Percentiles rank a stretch among this genome's conserved stretches.
Conservation (phyloP, 345 rosid genomes). For the Lenwebbia sp. region DNA sequence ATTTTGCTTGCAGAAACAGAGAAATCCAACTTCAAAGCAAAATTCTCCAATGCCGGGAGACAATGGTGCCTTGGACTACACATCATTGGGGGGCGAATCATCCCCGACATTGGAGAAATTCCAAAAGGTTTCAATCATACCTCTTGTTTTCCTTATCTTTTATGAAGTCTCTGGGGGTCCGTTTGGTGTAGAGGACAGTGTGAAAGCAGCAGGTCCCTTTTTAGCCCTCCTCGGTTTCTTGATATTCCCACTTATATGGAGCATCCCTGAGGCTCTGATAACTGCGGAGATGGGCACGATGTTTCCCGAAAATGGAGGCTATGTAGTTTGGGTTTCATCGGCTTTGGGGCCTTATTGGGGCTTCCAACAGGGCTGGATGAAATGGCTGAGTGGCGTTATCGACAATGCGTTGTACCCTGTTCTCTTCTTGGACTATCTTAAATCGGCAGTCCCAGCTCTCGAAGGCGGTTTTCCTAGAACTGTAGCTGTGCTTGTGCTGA, state of each 20-base stretch:
- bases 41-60: slow-evolving; percentile 12
- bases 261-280: slow-evolving; percentile 66
- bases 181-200: slow-evolving; percentile 76
- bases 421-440: slow-evolving; percentile 57
- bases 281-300: slow-evolving; percentile 79
- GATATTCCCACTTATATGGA: slow-evolving; percentile 68
- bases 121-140: slow-evolving; percentile 44
- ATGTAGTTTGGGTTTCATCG: slow-evolving; percentile 73
- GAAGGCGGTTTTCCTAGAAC: slow-evolving; percentile 36
- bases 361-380: slow-evolving; percentile 85
- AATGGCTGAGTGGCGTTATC: slow-evolving; percentile 83
- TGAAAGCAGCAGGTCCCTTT: slow-evolving; percentile 61
- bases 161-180: slow-evolving; percentile 72
- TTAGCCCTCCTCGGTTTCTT: slow-evolving; percentile 55
- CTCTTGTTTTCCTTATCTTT: slow-evolving; percentile 57
- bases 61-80: slow-evolving; percentile 2
- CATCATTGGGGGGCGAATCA: slow-evolving; percentile 17
- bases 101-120: slow-evolving; percentile 20
- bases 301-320: slow-evolving; percentile 82
- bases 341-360: slow-evolving; percentile 76
- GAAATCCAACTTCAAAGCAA: slow-evolving; percentile 6
- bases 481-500: slow-evolving; percentile 28
- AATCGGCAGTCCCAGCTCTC: slow-evolving; percentile 45
- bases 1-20: slow-evolving; percentile 28
- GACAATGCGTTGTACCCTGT: slow-evolving; percentile 72